Conservation (phyloP, 495 filamentous ascomycete species). For the Aspergillus steynii region DNA sequence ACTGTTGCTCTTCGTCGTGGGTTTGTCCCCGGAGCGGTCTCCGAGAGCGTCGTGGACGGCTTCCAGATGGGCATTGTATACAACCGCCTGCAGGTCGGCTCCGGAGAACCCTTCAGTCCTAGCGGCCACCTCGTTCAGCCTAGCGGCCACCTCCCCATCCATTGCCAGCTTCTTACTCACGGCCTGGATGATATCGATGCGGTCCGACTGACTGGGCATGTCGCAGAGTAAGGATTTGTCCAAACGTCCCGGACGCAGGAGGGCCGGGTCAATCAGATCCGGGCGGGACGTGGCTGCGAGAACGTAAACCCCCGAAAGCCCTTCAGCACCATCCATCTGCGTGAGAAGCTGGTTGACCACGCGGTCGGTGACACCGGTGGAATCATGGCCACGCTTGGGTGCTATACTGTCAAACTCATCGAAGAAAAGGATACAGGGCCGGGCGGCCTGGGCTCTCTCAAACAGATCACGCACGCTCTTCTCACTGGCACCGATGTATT, state of each 20-base stretch:
- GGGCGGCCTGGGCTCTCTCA: slow-evolving; percentile 83
- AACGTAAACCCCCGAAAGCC: slow-evolving; percentile 90
- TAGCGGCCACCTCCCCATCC: slow-evolving; percentile 52
- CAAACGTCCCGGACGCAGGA: slow-evolving; percentile 83
- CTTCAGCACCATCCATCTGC: slow-evolving; percentile 98
- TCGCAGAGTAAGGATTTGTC: slow-evolving; percentile 92
- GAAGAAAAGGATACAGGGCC: slow-evolving; percentile 93
- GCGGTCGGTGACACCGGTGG: slow-evolving; percentile 94
- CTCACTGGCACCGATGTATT: slow-evolving; percentile 95
- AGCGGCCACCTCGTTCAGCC: slow-evolving; percentile 65
- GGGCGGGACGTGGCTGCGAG: slow-evolving; percentile 89
- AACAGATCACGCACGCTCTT: slow-evolving; percentile 95
- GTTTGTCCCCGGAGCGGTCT: slow-evolving; percentile 53
- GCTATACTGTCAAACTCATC: slow-evolving; percentile 98
- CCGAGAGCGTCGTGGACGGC: slow-evolving; percentile 91
- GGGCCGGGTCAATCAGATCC: slow-evolving; percentile 90
- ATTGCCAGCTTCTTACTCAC: slow-evolving; percentile 78
- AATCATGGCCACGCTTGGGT: slow-evolving; percentile 94
- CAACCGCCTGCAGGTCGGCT: slow-evolving; percentile 89
- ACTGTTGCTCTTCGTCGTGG: slow-evolving; percentile 30
- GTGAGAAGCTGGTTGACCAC: slow-evolving; percentile 97
- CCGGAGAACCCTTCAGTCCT: slow-evolving; percentile 91
- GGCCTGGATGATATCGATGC: slow-evolving; percentile 82
- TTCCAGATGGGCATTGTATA: slow-evolving; percentile 96
- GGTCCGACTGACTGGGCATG: slow-evolving; percentile 74